Conservation (phyloP, 2,329 filamentous ascomycete species). For the Chaetomiaceae sp. region DNA sequence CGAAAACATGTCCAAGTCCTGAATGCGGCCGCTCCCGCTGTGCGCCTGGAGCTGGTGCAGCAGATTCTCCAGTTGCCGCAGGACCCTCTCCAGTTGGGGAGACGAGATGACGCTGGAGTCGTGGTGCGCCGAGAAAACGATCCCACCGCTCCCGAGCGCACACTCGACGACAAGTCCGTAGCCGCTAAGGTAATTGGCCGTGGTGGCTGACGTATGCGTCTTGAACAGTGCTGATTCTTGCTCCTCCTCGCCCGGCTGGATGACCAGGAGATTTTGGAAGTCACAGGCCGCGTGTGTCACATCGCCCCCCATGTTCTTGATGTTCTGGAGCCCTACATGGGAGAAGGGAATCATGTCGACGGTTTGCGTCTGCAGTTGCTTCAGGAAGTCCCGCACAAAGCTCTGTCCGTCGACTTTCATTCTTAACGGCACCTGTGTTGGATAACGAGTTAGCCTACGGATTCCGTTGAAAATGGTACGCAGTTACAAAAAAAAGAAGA, state of each 20-base stretch:
- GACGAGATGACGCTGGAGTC: slow-evolving; percentile 6
- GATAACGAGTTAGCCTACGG: not conserved
- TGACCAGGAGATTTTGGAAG: slow-evolving; percentile 22
- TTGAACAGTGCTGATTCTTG: not conserved
- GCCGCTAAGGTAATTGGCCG: not conserved
- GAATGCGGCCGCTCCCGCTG: not conserved
- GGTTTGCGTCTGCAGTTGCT: slow-evolving; percentile 6
- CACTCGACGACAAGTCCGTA: slow-evolving; percentile 1
- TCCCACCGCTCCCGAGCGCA: not conserved
- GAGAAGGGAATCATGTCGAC: slow-evolving; percentile 16
- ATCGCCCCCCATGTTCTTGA: slow-evolving; percentile 8
- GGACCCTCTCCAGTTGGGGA: slow-evolving; percentile 1
- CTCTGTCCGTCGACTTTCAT: not conserved
- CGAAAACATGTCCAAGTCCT: slow-evolving; percentile 43
- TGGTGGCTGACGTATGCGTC: not conserved
- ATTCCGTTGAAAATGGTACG: not conserved
- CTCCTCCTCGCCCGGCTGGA: slow-evolving; percentile 6
- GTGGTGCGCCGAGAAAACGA: slow-evolving; percentile 5
- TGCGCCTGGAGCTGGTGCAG: not conserved
- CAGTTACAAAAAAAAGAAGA: not conserved
- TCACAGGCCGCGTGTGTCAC: slow-evolving; percentile 7
- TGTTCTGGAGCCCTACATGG: slow-evolving; percentile 17
- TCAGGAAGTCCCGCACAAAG: slow-evolving; percentile 1
- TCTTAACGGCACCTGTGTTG: not conserved
- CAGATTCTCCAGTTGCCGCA: not conserved